A percentile compares a stretch with the other conserved stretches of the same genome.
Conservation (phyloP, 805 yeast species). For the Cyberlindnera mrakii region DNA sequence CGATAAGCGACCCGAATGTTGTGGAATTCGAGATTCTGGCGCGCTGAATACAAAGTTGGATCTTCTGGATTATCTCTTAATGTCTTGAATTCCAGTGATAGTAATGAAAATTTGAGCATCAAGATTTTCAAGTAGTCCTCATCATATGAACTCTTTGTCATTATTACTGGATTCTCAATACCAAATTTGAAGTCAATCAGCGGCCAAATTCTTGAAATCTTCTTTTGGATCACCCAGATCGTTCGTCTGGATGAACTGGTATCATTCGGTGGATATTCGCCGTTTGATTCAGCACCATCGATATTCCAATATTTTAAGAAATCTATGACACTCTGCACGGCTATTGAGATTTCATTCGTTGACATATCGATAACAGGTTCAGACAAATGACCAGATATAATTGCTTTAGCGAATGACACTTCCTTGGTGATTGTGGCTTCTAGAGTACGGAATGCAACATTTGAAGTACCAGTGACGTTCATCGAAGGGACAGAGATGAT, state of each 20-base stretch:
- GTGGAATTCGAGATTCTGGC: conserved; percentile 11
- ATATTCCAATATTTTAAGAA: conserved; percentile 10
- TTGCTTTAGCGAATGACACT: conserved; percentile 27
- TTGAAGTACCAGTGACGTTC: conserved; percentile 34
- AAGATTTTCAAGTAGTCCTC: conserved; percentile 26
- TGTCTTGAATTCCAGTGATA: conserved; percentile 14
- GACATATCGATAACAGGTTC: conserved; percentile 41
- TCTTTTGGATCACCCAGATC: conserved; percentile 10
- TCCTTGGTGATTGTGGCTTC: conserved; percentile 18
- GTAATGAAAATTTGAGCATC: conserved; percentile 22
- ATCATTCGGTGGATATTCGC: background rate
- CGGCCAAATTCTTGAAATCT: conserved; percentile 26
- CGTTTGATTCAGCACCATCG: background rate
- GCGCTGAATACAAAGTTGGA: conserved; percentile 5
- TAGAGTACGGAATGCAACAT: conserved; percentile 31
- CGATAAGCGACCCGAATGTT: conserved; percentile 12
- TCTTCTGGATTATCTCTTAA: conserved; percentile 18
- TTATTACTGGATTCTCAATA: conserved; percentile 33
- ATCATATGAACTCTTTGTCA: conserved; percentile 27
- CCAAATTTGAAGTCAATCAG: conserved; percentile 29
- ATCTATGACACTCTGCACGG: conserved; percentile 22
- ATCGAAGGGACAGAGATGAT: conserved; percentile 16
- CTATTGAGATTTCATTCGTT: conserved; percentile 31
- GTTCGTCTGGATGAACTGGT: background rate
- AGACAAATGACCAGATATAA: conserved; percentile 34